A percentile compares a stretch with the other conserved stretches of the same genome.
Evolutionary conservation across 2,329 filamentous ascomycete species (phyloP).

Genomic region (Lanzia echinophila): DNA sequence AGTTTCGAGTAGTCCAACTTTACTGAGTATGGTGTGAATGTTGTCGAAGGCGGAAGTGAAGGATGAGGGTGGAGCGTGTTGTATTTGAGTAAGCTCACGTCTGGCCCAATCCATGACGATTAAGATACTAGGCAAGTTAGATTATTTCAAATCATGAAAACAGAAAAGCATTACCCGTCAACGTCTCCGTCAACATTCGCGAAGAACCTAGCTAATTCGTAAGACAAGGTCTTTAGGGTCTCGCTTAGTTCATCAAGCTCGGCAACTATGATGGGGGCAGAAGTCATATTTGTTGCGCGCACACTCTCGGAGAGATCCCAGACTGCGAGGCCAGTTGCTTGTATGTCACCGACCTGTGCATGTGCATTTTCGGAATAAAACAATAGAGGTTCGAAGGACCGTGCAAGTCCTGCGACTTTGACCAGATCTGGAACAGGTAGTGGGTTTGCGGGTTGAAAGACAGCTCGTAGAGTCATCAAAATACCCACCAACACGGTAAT

Average conservation of each 20-base stretch:
- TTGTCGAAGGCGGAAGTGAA: constrained; percentile 74
- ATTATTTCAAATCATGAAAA: constrained; percentile 5
- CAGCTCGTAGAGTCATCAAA: constrained; percentile 55
- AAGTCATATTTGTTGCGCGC: constrained; percentile 83
- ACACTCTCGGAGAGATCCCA: constrained; percentile 94
- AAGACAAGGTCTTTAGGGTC: constrained; percentile 73
- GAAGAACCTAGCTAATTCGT: constrained; percentile 87
- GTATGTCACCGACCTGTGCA: constrained; percentile 77
- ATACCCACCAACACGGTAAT: constrained; percentile 56
- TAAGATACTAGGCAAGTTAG: constrained; percentile 55
- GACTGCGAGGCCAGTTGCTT: constrained; percentile 86
- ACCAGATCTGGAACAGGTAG: constrained; percentile 74
- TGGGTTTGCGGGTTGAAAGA: constrained; percentile 61
- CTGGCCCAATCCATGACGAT: constrained; percentile 96
- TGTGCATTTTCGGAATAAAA: constrained; percentile 90
- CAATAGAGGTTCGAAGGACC: constrained; percentile 88
- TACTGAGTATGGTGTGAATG: constrained; percentile 68
- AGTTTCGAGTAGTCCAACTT: constrained; percentile 54
- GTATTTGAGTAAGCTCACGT: constrained; percentile 69
- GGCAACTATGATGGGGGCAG: constrained; percentile 75
- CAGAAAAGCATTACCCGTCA: constrained; percentile 53
- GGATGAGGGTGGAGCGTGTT: constrained; percentile 52
- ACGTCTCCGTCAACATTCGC: constrained; percentile 90
- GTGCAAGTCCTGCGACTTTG: constrained; percentile 82
- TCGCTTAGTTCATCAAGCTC: constrained; percentile 83